A percentile compares a stretch with the other conserved stretches of the same genome.
These are phyloP conservation scores for Aquilaria malaccensis DNA, from an alignment of 345 rosid genomes.

Conservation along the genomic window DNA sequence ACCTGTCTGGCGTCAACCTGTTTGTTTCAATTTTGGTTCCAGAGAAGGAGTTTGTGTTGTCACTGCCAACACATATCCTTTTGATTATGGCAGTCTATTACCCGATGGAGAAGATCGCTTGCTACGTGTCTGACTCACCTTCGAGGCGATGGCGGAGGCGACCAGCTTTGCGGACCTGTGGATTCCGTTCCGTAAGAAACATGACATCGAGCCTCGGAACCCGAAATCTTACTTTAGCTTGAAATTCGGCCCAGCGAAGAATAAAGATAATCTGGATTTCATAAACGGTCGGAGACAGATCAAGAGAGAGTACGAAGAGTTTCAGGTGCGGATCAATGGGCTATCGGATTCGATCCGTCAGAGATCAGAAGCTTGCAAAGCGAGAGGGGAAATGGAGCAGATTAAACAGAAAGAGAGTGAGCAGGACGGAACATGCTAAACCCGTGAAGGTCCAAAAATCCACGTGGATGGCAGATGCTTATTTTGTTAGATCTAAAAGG, in stretches of 20 bases:
- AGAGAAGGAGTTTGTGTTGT: constrained; percentile 89
- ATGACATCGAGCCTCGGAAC: constrained; percentile 78
- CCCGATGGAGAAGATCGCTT: constrained; percentile 78
- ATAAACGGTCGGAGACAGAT: constrained; percentile 83
- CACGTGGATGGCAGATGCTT: constrained; percentile 96
- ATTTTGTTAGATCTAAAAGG: too few relatives aligned
- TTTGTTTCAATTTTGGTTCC: constrained; percentile 95
- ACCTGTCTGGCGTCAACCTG: constrained; percentile 81
- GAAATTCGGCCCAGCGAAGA: constrained; percentile 82
- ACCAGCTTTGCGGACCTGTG: constrained; percentile 89
- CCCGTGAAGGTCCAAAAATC: constrained; percentile 64
- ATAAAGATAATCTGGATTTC: constrained; percentile 73
- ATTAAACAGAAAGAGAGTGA: constrained; percentile 72
- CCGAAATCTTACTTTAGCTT: constrained; percentile 76
- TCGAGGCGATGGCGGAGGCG: constrained; percentile 99
- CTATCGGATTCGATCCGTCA: constrained; percentile 85
- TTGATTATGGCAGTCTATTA: constrained; percentile 76
- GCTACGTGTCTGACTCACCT: constrained; percentile 86
- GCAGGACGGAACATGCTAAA: constrained; percentile 61
- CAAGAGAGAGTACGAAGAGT: constrained; percentile 89
- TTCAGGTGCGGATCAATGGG: constrained; percentile 85
- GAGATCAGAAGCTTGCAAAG: constrained; percentile 90
- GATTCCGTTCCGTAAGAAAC: constrained; percentile 95
- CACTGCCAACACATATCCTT: constrained; percentile 77
- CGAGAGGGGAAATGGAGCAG: constrained; percentile 93